phyloP scores from a whole-genome alignment of 2,329 filamentous ascomycete species.

The Monosporascus sp. region DNA sequence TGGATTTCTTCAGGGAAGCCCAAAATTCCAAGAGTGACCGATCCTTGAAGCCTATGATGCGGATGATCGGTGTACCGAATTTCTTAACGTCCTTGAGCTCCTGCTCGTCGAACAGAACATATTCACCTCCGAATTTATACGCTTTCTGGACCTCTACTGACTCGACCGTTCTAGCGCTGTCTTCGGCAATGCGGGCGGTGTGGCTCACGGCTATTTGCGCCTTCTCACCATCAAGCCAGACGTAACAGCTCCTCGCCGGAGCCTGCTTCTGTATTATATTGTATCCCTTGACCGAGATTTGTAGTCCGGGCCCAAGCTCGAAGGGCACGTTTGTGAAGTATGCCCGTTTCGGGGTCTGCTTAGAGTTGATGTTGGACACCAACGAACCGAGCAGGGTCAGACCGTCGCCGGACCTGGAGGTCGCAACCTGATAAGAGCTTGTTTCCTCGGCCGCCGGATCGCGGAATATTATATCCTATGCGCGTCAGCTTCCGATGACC shows the following conservation, averaged over 20 bases:
- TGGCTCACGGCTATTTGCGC: slow-evolving; percentile 72
- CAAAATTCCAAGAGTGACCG: slow-evolving; percentile 68
- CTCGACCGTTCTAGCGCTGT: slow-evolving; percentile 70
- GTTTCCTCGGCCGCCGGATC: slow-evolving; percentile 67
- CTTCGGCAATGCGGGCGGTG: slow-evolving; percentile 70
- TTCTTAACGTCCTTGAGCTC: slow-evolving; percentile 73
- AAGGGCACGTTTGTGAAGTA: slow-evolving; percentile 83
- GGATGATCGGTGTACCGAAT: slow-evolving; percentile 77
- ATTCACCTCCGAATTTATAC: slow-evolving; percentile 92
- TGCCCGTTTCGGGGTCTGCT: slow-evolving; percentile 77
- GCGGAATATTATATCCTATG: slow-evolving; percentile 83
- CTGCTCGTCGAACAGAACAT: slow-evolving; percentile 77
- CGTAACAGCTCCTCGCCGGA: slow-evolving; percentile 75
- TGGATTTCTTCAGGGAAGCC: slow-evolving; percentile 80
- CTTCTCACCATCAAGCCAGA: slow-evolving; percentile 82
- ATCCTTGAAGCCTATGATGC: slow-evolving; percentile 92
- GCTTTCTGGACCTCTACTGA: slow-evolving; percentile 82
- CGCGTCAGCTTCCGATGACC: slow-evolving; percentile 14
- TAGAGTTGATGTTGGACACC: slow-evolving; percentile 84
- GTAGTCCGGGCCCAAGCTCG: slow-evolving; percentile 77
- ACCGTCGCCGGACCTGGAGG: slow-evolving; percentile 66
- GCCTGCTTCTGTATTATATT: slow-evolving; percentile 80
- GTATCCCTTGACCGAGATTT: slow-evolving; percentile 90
- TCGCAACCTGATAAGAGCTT: slow-evolving; percentile 49
- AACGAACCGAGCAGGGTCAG: slow-evolving; percentile 74